Percentiles rank a stretch among this genome's conserved stretches.
Conservation (phyloP, 1,139 yeast genomes). For the Protomyces gravidus region DNA sequence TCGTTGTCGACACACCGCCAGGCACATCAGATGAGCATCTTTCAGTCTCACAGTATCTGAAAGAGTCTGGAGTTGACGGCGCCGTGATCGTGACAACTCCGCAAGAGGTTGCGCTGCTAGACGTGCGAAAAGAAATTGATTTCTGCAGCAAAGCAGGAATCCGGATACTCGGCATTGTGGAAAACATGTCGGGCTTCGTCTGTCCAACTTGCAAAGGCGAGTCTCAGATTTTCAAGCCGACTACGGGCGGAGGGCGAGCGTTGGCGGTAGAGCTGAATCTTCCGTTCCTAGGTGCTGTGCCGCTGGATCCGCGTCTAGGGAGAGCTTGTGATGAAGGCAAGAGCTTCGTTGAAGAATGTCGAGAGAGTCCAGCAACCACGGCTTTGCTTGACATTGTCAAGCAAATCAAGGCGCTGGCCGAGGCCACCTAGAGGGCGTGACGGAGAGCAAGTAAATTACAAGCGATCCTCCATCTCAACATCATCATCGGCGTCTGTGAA, state of each 20-base stretch:
- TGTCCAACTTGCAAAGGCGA: conserved; percentile 92
- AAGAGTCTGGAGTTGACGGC: conserved; percentile 90
- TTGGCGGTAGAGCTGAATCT: conserved; percentile 73
- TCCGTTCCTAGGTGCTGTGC: conserved; percentile 84
- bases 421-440: too few relatives aligned
- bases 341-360: conserved; percentile 72
- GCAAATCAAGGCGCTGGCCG: not conserved
- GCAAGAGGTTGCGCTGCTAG: conserved; percentile 91
- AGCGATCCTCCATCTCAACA: conserved; percentile 38
- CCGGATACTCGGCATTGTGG: conserved; percentile 80
- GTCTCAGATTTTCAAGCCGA: conserved; percentile 80
- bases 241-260: conserved; percentile 92
- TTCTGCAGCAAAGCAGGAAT: conserved; percentile 90
- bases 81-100: conserved; percentile 95
- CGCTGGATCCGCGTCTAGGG: conserved; percentile 93
- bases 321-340: conserved; percentile 84
- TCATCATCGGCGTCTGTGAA: conserved; percentile 41
- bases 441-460: conserved; percentile 8
- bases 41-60: conserved; percentile 79
- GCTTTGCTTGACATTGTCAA: conserved; percentile 84
- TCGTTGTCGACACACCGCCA: conserved; percentile 95
- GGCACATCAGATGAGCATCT: conserved; percentile 98
- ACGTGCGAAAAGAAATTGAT: conserved; percentile 92
- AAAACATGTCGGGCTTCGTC: conserved; percentile 97
- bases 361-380: conserved; percentile 89